Evolutionary conservation across 768 basidiomycete genomes (phyloP).

Genomic region (Kwoniella bestiolae): DNA sequence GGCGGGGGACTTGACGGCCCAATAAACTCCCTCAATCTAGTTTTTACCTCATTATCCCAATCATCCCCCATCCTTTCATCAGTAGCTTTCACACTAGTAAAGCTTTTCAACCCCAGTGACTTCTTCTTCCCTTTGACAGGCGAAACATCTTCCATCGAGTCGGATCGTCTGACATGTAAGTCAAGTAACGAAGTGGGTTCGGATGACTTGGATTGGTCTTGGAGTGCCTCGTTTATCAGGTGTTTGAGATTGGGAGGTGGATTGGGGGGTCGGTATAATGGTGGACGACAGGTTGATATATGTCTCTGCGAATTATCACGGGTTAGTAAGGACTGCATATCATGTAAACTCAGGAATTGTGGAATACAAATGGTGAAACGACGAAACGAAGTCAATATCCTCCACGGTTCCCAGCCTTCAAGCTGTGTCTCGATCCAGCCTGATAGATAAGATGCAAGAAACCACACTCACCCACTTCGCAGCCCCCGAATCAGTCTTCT

Average conservation of each 20-base stretch:
- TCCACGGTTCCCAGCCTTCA: no score
- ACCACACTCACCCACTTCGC: constrained; percentile 41
- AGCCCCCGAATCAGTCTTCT: constrained; percentile 43
- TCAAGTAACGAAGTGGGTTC: constrained; percentile 38
- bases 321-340: neutral
- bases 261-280: constrained; percentile 45
- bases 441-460: neutral
- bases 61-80: constrained; percentile 27
- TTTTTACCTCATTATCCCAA: constrained; percentile 40
- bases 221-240: constrained; percentile 35
- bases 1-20: constrained; percentile 26
- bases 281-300: constrained; percentile 45
- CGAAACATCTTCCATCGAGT: neutral
- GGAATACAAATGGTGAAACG: neutral
- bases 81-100: constrained; percentile 36
- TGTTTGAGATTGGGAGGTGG: constrained; percentile 40
- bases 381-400: no score
- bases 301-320: constrained; percentile 32
- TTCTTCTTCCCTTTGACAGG: constrained; percentile 10
- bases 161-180: constrained; percentile 25
- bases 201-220: constrained; percentile 11
- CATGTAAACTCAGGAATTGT: no score
- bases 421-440: no score
- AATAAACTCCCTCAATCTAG: constrained; percentile 27
- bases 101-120: constrained; percentile 8